These are phyloP conservation scores for Aspergillus calidoustus DNA, from an alignment of 2,329 filamentous ascomycete species.

Conservation along the genomic window DNA sequence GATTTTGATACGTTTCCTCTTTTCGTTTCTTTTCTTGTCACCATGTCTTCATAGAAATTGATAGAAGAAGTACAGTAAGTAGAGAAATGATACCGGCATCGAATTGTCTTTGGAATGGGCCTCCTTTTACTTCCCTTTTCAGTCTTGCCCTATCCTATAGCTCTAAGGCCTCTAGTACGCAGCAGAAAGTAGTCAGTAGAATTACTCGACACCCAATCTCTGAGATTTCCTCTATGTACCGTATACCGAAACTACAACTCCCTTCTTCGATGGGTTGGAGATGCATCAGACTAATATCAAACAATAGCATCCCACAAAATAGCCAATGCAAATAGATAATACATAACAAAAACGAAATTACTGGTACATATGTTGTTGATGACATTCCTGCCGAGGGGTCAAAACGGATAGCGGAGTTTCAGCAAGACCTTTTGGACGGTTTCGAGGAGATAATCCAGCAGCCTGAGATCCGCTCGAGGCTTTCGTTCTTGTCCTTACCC, in stretches of 20 bases:
- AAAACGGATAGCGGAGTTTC: neutral
- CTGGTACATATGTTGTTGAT: neutral
- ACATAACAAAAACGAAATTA: neutral
- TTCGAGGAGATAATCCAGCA: neutral
- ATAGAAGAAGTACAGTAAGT: conserved; percentile 28
- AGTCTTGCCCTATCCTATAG: neutral
- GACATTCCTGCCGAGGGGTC: neutral
- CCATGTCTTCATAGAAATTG: conserved; percentile 24
- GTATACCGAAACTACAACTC: neutral
- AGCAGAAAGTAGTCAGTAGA: neutral
- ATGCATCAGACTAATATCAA: neutral
- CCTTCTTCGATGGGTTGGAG: neutral
- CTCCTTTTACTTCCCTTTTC: neutral
- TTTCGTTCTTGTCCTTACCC: neutral
- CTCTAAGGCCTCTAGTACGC: neutral
- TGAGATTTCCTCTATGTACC: neutral
- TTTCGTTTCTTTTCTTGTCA: conserved; percentile 11
- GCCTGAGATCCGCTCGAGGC: neutral
- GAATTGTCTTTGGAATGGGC: conserved; percentile 5
- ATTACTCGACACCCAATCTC: neutral
- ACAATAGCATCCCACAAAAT: neutral
- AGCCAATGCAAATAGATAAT: neutral
- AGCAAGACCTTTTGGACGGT: neutral
- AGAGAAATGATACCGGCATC: conserved; percentile 31
- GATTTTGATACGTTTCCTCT: conserved; percentile 10